Base-by-base conservation (phyloP, 2,329 filamentous ascomycete species). In the Monosporascus sp. region DNA sequence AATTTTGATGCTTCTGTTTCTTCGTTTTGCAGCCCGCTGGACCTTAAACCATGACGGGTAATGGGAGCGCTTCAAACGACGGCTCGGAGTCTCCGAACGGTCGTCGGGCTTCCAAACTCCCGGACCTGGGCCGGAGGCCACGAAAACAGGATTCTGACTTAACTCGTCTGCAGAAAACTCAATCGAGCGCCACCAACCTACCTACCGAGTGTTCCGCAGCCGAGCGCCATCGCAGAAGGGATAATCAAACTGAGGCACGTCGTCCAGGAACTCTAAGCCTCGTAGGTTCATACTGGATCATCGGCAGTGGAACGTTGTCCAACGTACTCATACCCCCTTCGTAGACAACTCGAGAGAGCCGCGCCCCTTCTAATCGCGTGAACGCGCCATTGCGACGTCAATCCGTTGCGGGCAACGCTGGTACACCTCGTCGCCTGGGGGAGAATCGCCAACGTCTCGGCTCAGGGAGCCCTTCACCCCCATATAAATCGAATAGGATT, bases 111-210 rank as follows among this genome's bases (percentile, higher is more conserved):
- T 61, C 63, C 3, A 61, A 46, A 50, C 58, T 60, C 24, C 61
- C 59, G 19, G 59, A 56, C 27, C 52, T 52, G 24, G 58, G 54
- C 20, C 47, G 49, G 17, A 50, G 47, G 43, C 52, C 40, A 14
- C 53, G 51, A 19, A 50, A 37, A 50, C 50, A 59, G 62, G 51
- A 64, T 50, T 49, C 45, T 40, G 50, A 52, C 8, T 37, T 34
- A 63, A 58, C 50, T 44, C 27, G 48, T 11, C 59, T 53, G 45
- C 57, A 56, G 47, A 60, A 55, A 54, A 60, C 43, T 48, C 55
- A 54, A 19, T 31, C 53, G 44, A 56, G 47, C 6, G 38, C 36
- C 3, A 27, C 47, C 34, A 52, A 49, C 7, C 17, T 43, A 2
- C 53, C 55, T 19, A 54, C 61, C 44, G 47, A 49, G 22, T 52